These are phyloP conservation scores for Cucumis cinereus DNA, from an alignment of 306 rosid genomes.

Conservation along the genomic window DNA sequence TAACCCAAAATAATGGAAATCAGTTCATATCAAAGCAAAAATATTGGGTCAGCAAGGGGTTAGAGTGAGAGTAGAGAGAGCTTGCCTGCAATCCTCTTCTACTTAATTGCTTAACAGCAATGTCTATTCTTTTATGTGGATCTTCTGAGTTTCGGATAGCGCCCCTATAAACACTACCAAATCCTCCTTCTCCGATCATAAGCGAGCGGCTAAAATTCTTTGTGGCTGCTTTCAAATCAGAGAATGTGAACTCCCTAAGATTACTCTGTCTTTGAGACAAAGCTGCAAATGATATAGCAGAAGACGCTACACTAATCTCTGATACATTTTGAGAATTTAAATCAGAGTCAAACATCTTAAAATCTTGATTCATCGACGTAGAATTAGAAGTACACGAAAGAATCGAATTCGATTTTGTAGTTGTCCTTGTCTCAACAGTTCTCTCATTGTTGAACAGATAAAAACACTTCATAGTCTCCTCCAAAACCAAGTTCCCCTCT, in stretches of 20 bases:
- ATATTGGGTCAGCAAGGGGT: too few species aligned
- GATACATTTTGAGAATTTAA: slow-evolving; percentile 34
- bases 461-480: slow-evolving; percentile 36
- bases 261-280: slow-evolving; percentile 38
- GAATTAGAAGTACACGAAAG: slow-evolving; percentile 24
- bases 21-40: not conserved
- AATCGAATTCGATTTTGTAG: slow-evolving; percentile 20
- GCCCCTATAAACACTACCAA: slow-evolving; percentile 46
- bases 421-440: slow-evolving; percentile 20
- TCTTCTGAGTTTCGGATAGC: slow-evolving; percentile 23
- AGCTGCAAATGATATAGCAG: slow-evolving; percentile 30
- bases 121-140: slow-evolving; percentile 26
- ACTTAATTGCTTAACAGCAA: slow-evolving; percentile 53
- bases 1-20: not conserved
- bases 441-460: slow-evolving; percentile 14
- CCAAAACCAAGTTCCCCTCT: slow-evolving; percentile 8
- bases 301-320: slow-evolving; percentile 34
- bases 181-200: slow-evolving; percentile 56
- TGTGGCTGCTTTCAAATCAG: slow-evolving; percentile 43
- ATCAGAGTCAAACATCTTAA: slow-evolving; percentile 28
- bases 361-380: slow-evolving; percentile 26
- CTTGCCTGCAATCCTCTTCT: slow-evolving; percentile 59
- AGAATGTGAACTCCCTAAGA: slow-evolving; percentile 41
- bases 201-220: slow-evolving; percentile 42
- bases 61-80: not conserved